Percentiles rank a stretch among this genome's conserved stretches.
Evolutionary conservation across 257 asterid genomes (phyloP).

Genomic region (Eustoma russellianum): DNA sequence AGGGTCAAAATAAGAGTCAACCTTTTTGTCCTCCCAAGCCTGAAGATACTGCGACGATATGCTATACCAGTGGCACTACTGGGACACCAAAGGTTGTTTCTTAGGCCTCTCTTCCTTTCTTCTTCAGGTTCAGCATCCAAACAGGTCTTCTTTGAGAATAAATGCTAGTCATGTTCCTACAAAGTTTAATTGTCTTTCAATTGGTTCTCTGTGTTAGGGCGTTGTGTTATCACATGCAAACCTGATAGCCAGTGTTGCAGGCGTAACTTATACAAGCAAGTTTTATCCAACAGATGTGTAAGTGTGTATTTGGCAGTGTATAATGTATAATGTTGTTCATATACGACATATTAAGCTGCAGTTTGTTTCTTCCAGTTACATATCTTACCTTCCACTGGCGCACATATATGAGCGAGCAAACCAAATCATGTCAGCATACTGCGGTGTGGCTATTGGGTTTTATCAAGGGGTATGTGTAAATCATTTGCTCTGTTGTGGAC

Average conservation of each 20-base stretch:
- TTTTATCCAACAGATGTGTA: conserved; percentile 76
- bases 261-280: conserved; percentile 36
- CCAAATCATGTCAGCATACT: conserved; percentile 46
- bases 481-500: neutral
- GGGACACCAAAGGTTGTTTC: conserved; percentile 87
- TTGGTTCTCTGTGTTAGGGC: conserved; percentile 45
- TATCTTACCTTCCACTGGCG: conserved; percentile 95
- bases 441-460: conserved; percentile 79
- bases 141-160: neutral
- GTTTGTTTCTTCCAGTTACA: conserved; percentile 47
- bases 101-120: conserved; percentile 8
- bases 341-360: neutral
- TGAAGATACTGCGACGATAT: conserved; percentile 79
- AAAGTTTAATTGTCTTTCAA: neutral
- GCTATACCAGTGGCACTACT: conserved; percentile 97
- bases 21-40: conserved; percentile 85
- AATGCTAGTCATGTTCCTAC: conserved; percentile 2
- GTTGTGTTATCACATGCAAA: conserved; percentile 76
- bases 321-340: conserved; percentile 3
- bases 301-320: conserved; percentile 29
- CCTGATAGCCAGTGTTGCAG: conserved; percentile 75
- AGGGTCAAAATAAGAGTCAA: conserved; percentile 61
- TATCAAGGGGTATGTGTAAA: conserved; percentile 70
- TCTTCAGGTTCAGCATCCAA: conserved; percentile 11
- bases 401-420: conserved; percentile 95